These are phyloP conservation scores for Scedosporium aurantiacum DNA, from an alignment of 2,329 filamentous ascomycete genomes.

Conservation along the genomic window DNA sequence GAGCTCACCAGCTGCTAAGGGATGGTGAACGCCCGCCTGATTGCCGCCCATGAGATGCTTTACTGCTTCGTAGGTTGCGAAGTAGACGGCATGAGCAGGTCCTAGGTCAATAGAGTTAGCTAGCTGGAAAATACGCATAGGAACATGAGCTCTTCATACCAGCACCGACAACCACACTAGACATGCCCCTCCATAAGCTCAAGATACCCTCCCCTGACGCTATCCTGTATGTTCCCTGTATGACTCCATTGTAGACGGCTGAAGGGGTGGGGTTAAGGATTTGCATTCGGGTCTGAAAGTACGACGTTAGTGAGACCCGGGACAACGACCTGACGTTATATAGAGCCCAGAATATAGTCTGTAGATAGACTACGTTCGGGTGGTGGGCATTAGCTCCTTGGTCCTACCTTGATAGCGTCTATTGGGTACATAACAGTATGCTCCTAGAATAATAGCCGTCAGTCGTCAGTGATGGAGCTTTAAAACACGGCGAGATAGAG, in stretches of 20 bases:
- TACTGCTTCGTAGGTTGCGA: constrained; percentile 93
- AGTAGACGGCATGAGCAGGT: constrained; percentile 94
- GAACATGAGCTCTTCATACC: constrained; percentile 44
- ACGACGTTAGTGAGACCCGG: neutral
- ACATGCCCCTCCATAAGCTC: constrained; percentile 92
- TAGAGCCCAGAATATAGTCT: neutral
- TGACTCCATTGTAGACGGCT: constrained; percentile 77
- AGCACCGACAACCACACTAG: constrained; percentile 89
- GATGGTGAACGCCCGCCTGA: constrained; percentile 76
- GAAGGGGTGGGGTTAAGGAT: constrained; percentile 75
- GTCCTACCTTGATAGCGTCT: constrained; percentile 82
- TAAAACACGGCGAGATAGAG: neutral
- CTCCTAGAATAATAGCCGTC: constrained; percentile 46
- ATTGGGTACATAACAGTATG: constrained; percentile 99
- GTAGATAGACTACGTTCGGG: neutral
- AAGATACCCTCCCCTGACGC: constrained; percentile 79
- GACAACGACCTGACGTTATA: constrained; percentile 11
- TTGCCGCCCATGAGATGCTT: constrained; percentile 96
- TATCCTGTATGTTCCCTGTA: constrained; percentile 88
- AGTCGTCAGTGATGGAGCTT: neutral
- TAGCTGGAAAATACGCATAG: constrained; percentile 10
- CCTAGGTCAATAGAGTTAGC: constrained; percentile 39
- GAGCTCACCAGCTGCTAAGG: constrained; percentile 72
- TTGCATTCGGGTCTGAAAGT: constrained; percentile 84
- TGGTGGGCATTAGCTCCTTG: neutral